Conservation (phyloP, 139 green algal species). For the Astrephomene gubernaculifera region DNA sequence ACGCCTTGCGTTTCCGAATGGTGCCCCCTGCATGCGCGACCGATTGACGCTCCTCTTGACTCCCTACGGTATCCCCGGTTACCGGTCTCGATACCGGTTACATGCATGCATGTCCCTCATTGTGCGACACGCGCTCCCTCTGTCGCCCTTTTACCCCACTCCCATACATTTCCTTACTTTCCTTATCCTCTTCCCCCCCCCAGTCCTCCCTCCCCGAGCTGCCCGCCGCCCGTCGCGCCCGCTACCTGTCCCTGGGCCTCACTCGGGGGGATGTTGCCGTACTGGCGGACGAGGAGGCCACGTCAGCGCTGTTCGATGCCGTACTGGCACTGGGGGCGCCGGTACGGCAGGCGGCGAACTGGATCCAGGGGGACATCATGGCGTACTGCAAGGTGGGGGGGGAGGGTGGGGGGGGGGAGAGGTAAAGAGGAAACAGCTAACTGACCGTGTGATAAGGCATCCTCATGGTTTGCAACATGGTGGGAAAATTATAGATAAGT, state of each 20-base stretch:
- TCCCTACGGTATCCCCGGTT: too few relatives aligned
- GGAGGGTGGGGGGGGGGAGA: too few relatives aligned
- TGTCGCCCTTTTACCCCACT: background rate
- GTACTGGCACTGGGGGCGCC: conserved; percentile 75
- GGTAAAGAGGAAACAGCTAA: too few relatives aligned
- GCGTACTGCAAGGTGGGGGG: conserved; percentile 87
- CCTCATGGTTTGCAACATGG: too few relatives aligned
- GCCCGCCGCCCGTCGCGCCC: conserved; percentile 73
- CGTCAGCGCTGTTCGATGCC: conserved; percentile 83
- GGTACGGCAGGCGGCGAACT: conserved; percentile 92
- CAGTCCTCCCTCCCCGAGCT: conserved; percentile 86
- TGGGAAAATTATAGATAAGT: too few relatives aligned
- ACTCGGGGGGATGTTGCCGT: conserved; percentile 76
- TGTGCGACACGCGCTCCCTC: too few relatives aligned
- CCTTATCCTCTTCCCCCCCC: background rate
- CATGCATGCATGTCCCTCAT: too few relatives aligned
- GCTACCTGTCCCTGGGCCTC: conserved; percentile 82
- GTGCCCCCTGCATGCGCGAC: too few relatives aligned
- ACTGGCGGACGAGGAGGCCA: conserved; percentile 85
- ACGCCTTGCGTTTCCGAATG: too few relatives aligned
- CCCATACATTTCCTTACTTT: background rate
- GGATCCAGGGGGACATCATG: conserved; percentile 95
- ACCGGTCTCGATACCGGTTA: too few relatives aligned
- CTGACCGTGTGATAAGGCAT: too few relatives aligned
- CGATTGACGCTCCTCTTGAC: too few relatives aligned